phyloP scores from a whole-genome alignment of 2,329 filamentous ascomycete species.

The Paracorniculantispora psalliotae region DNA sequence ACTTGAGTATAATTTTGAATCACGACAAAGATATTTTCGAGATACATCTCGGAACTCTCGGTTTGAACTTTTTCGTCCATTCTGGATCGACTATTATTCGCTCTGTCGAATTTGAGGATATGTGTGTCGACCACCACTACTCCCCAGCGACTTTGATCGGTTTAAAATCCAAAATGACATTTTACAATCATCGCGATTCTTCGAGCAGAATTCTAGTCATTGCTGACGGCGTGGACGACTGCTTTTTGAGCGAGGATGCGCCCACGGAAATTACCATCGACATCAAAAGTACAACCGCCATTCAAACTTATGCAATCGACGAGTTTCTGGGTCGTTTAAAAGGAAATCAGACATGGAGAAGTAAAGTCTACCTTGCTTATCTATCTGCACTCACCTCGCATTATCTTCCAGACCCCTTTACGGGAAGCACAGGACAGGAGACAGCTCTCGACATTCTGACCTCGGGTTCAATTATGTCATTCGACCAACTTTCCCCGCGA shows the following conservation, averaged over 20 bases:
- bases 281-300: not conserved
- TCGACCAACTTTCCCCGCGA: not conserved
- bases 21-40: not conserved
- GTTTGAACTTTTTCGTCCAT: not conserved
- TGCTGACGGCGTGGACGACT: not conserved
- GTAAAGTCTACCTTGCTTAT: constrained; percentile 44
- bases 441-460: constrained; percentile 42
- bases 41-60: not conserved
- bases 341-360: constrained; percentile 45
- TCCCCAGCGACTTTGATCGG: not conserved
- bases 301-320: not conserved
- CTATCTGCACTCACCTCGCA: constrained; percentile 50
- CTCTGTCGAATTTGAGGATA: not conserved
- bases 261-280: not conserved
- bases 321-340: constrained; percentile 24
- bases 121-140: not conserved
- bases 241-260: accelerated
- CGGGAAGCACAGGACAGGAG: constrained; percentile 47
- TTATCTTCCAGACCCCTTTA: constrained; percentile 45
- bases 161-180: not conserved
- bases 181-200: not conserved
- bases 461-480: constrained; percentile 43
- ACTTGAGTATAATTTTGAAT: not conserved
- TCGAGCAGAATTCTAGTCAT: not conserved
- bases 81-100: not conserved